Base-by-base conservation (phyloP, 495 filamentous ascomycete species). In the Aspergillus affinis region DNA sequence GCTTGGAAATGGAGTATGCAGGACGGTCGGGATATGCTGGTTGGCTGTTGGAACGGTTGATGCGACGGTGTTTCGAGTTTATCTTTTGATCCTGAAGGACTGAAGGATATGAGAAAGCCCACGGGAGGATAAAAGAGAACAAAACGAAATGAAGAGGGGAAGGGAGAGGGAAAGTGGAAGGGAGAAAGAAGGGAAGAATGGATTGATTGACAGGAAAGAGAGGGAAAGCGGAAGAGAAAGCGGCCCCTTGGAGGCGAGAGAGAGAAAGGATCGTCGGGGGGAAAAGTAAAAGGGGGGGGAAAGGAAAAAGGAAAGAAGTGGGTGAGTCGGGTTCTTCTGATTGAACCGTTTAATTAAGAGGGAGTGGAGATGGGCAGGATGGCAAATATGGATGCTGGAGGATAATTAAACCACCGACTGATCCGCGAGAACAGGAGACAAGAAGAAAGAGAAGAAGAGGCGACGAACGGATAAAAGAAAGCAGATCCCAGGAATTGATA, bases 161-260 rank as follows among this genome's bases (percentile, higher is more conserved):
- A 30, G 41, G 41, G 46, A 30, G 59, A 27, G 23, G 60, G 54
- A 53, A 27, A 61, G 29, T 36, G 21, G 55, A 46, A 55, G 41
- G 41, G 50, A 46, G 47, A 56, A 19, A 60, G 18, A 54, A 48
- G 44, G 50, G 51, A 29, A 48, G n/a, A 32, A 49, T 15, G 13
- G 36, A 41, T 41, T 13, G 36, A 41, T 41, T 41, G 36, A 41
- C 36, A 17, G 36, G 36, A 17, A 48, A 41, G 49, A 27, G 55
- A 15, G 55, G 58, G 55, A 55, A 51, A 29, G 61, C 26, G 51
- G 45, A 58, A 48, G 36, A 48, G 50, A 51, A 60, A 58, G 36
- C 50, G 5, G 47, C 47, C 47, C 47, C 47, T 26, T 49, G 50
- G 27, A 52, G 26, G 50, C 20, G 30, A 58, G 56, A 52, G 57